Evolutionary conservation across 1,284 basidiomycete species (phyloP), one percentile per base, ranked within the genome.

Genomic region (Cutaneotrichosporon spelunceum): DNA sequence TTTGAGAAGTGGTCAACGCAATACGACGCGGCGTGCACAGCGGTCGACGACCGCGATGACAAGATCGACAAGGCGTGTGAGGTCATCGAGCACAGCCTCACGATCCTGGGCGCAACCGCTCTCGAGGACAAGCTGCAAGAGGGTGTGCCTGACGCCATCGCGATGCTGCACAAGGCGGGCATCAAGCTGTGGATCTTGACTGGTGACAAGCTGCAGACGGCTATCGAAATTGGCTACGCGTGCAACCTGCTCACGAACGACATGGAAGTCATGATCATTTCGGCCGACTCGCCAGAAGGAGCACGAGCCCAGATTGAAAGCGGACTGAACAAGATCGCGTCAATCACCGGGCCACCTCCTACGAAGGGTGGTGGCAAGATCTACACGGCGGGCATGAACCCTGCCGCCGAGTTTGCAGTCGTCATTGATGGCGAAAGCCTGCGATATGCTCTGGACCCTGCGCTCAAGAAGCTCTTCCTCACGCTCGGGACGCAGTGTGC

Each of bases 361-460:
- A 66, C 66, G 5, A 64, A 67, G 53, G 67, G 66, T 34, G 55
- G 65, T 8, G 62, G 64, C 8, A 68, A 71, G 53, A 62, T 61
- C 45, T 56, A 85, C 19, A 67, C 57, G 30, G 57, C 65, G 44
- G 65, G 62, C 3, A 67, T 66, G 59, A 58, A 57, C 24, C 57
- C 71, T 33, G 85, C 87, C 11, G 49, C 59, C 26, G 56, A 61
- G 56, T 96, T 95, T 75, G 94, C 94, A 0, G 89, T 95, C 19
- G 94, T 98, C 66, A 96, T 98, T 63, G 94, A 99, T 74, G 95
- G 95, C 7, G 93, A 97, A 72, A 96, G 92, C 1, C 80, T 99
- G 23, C 84, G 88, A 21, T 85, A 91, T 78, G 93, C 93, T 0
- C 82, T 98, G 27, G 84, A 85, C 27, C 83, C 87, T 1, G 85